Percentiles rank a stretch among this genome's conserved stretches.
Evolutionary conservation across 2,329 filamentous ascomycete species (phyloP).

Genomic region (Ophiostoma ulmi): DNA sequence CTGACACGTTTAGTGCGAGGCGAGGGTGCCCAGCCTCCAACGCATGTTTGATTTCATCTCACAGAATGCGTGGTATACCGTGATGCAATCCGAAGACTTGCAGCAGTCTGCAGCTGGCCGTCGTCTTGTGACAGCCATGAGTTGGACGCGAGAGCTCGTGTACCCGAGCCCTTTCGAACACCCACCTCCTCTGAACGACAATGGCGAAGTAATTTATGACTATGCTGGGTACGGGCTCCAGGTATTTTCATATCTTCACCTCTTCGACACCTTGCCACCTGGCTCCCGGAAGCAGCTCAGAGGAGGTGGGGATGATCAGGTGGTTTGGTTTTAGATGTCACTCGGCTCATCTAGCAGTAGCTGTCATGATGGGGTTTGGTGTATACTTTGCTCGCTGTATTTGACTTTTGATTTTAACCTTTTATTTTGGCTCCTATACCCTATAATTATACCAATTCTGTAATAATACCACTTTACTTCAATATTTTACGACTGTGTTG

Average conservation of each 20-base stretch:
- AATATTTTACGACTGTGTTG: slow-evolving; percentile 37
- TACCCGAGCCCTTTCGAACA: too few relatives aligned
- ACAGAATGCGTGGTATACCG: not conserved
- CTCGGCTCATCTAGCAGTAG: too few relatives aligned
- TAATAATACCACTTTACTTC: not conserved
- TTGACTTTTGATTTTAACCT: not conserved
- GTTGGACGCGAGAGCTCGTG: too few relatives aligned
- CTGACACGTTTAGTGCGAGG: not conserved
- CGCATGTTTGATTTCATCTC: not conserved
- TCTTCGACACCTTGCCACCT: too few relatives aligned
- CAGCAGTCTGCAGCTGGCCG: not conserved
- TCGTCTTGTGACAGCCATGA: not conserved
- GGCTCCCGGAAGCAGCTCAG: too few relatives aligned
- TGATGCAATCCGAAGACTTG: not conserved
- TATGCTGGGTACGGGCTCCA: too few relatives aligned
- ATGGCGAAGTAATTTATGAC: too few relatives aligned
- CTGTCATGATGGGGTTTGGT: not conserved
- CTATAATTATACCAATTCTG: not conserved
- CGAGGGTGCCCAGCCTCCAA: not conserved
- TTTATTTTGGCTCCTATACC: not conserved
- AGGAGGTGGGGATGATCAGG: too few relatives aligned
- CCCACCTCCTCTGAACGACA: too few relatives aligned
- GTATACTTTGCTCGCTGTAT: not conserved
- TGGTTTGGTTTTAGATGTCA: too few relatives aligned
- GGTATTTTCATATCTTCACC: too few relatives aligned